Conservation (phyloP, 768 basidiomycete species). For the Boletus rex-veris region DNA sequence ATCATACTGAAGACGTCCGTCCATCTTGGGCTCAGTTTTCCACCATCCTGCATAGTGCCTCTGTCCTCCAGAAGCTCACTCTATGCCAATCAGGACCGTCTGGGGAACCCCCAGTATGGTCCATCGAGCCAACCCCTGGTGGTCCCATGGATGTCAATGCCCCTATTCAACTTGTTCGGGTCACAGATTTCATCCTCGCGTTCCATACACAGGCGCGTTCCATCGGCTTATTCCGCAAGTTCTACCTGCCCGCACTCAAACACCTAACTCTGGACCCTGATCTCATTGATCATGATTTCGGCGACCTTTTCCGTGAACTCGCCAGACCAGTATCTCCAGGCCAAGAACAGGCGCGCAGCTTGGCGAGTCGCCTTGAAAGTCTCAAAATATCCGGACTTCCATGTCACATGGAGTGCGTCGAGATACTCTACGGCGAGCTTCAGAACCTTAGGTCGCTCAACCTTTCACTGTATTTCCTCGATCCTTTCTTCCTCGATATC, state of each 20-base stretch:
- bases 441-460: conserved; percentile 43
- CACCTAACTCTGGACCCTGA: conserved; percentile 48
- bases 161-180: conserved; percentile 26
- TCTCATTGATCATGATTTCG: conserved; percentile 46
- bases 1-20: conserved; percentile 59
- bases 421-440: conserved; percentile 43
- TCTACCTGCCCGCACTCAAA: conserved; percentile 36
- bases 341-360: conserved; percentile 34
- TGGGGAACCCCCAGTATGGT: conserved; percentile 39
- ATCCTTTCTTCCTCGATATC: background rate
- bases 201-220: conserved; percentile 49
- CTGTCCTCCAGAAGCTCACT: conserved; percentile 50
- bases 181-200: conserved; percentile 43
- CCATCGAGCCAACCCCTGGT: conserved; percentile 12
- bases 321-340: conserved; percentile 25
- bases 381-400: conserved; percentile 53
- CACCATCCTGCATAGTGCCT: conserved; percentile 49
- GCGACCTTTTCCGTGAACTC: conserved; percentile 45
- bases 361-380: conserved; percentile 45
- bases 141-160: conserved; percentile 26
- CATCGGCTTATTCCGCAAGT: conserved; percentile 18
- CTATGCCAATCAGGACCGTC: conserved; percentile 58
- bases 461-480: too few relatives aligned
- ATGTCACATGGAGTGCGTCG: conserved; percentile 33
- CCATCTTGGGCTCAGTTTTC: conserved; percentile 55